Conservation (phyloP, 1,139 yeast species). For the Schizosaccharomyces versatilis region DNA sequence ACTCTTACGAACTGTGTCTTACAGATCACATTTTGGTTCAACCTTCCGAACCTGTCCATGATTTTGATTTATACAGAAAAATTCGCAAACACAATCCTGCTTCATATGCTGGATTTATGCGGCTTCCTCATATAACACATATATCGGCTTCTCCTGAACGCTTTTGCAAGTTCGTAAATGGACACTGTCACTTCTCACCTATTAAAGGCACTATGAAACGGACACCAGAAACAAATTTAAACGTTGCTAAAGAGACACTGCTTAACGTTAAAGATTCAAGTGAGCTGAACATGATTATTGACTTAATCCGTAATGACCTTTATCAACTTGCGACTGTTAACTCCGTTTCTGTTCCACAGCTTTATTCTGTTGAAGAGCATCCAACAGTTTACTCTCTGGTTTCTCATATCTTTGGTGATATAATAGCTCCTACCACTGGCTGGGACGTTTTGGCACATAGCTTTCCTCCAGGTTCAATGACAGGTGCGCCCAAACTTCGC, state of each 20-base stretch:
- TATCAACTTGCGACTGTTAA: constrained; percentile 35
- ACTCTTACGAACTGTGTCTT: constrained; percentile 80
- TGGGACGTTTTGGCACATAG: constrained; percentile 58
- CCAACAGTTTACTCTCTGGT: constrained; percentile 78
- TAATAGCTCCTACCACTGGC: constrained; percentile 32
- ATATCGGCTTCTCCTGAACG: constrained; percentile 90
- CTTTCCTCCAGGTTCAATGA: constrained; percentile 96
- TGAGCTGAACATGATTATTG: constrained; percentile 92
- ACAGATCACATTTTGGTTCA: constrained; percentile 53
- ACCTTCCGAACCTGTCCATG: constrained; percentile 16
- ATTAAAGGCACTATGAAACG: constrained; percentile 86
- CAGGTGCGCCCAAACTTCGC: constrained; percentile 93
- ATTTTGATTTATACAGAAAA: constrained; percentile 60
- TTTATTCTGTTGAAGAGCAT: constrained; percentile 87
- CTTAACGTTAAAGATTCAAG: constrained; percentile 85
- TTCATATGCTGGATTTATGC: constrained; percentile 69
- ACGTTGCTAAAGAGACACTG: constrained; percentile 38
- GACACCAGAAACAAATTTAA: constrained; percentile 14
- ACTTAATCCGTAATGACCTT: constrained; percentile 77
- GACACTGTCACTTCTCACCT: constrained; percentile 60
- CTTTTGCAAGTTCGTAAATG: constrained; percentile 52
- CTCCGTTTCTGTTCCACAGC: constrained; percentile 45
- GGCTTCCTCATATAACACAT: constrained; percentile 45
- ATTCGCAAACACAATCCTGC: constrained; percentile 64
- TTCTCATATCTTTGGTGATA: constrained; percentile 57